These are phyloP conservation scores for Aureobasidium sp. DNA, from an alignment of 2,329 filamentous ascomycete genomes.

Conservation along the genomic window DNA sequence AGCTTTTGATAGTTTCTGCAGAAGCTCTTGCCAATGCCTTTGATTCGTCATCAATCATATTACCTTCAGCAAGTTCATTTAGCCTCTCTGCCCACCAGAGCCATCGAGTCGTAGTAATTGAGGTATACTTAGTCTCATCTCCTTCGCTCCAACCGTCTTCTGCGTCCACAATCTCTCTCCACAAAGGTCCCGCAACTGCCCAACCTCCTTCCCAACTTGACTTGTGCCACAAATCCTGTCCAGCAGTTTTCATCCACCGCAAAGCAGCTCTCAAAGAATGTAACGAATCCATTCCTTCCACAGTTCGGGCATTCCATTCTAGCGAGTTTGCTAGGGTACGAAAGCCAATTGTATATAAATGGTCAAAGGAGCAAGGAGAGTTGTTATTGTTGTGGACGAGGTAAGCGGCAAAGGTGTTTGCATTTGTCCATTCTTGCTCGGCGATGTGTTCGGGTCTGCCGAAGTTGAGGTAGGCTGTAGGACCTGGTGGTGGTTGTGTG, in stretches of 20 bases:
- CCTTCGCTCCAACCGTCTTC: neutral
- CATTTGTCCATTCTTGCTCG: neutral
- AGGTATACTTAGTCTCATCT: neutral
- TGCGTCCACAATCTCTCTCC: neutral
- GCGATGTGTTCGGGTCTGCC: neutral
- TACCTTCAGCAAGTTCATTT: neutral
- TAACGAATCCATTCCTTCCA: neutral
- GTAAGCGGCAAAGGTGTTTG: conserved; percentile 2
- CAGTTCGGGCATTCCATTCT: neutral
- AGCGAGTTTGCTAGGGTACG: neutral
- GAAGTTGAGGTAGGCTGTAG: neutral
- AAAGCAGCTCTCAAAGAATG: neutral
- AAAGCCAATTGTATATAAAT: neutral
- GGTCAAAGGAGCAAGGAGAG: neutral
- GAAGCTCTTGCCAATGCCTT: neutral
- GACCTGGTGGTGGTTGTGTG: neutral
- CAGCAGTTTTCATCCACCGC: neutral
- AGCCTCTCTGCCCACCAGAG: neutral
- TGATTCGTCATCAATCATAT: neutral
- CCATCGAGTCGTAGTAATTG: neutral
- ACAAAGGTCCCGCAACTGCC: neutral
- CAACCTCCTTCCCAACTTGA: too few species aligned
- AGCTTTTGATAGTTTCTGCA: neutral
- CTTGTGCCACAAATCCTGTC: neutral
- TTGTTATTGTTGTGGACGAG: neutral